Conservation (phyloP, 139 green algal genomes). For the Trebouxia sp. region DNA sequence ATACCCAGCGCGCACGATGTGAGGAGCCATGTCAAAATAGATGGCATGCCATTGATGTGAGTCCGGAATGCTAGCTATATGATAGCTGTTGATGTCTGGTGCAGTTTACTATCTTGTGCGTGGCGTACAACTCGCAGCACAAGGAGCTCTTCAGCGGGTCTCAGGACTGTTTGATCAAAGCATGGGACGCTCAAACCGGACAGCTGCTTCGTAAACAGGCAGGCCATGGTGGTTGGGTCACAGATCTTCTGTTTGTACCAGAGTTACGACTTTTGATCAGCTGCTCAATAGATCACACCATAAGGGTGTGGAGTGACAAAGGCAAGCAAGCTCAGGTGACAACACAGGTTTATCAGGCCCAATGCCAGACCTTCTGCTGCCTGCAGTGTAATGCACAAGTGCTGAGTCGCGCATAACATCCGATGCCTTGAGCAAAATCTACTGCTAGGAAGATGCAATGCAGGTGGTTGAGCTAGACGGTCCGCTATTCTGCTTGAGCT, state of each 20-base stretch:
- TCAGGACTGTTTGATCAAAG: slow-evolving; percentile 73
- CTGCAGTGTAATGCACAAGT: not conserved
- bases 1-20: slow-evolving; percentile 6
- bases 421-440: not conserved
- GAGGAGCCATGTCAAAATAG: too few species aligned
- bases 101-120: slow-evolving; percentile 44
- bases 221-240: slow-evolving; percentile 74
- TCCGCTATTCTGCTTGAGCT: slow-evolving; percentile 60
- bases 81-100: too few species aligned
- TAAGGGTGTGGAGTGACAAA: slow-evolving; percentile 70
- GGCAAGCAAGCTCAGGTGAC: slow-evolving; percentile 60
- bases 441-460: too few species aligned
- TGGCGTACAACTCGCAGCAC: slow-evolving; percentile 62
- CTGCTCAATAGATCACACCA: slow-evolving; percentile 65
- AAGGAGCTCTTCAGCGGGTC: slow-evolving; percentile 64
- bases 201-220: slow-evolving; percentile 57
- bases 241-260: slow-evolving; percentile 55
- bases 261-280: slow-evolving; percentile 63
- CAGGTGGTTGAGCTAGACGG: slow-evolving; percentile 41
- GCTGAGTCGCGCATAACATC: not conserved
- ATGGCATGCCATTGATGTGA: too few species aligned
- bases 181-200: slow-evolving; percentile 62
- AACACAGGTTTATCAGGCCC: not conserved
- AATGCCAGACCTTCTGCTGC: not conserved
- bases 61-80: too few species aligned